Percentiles rank a stretch among this genome's conserved stretches.
These are phyloP conservation scores for Chrysosporium queenslandicum DNA, from an alignment of 2,329 filamentous ascomycete genomes.

Conservation along the genomic window DNA sequence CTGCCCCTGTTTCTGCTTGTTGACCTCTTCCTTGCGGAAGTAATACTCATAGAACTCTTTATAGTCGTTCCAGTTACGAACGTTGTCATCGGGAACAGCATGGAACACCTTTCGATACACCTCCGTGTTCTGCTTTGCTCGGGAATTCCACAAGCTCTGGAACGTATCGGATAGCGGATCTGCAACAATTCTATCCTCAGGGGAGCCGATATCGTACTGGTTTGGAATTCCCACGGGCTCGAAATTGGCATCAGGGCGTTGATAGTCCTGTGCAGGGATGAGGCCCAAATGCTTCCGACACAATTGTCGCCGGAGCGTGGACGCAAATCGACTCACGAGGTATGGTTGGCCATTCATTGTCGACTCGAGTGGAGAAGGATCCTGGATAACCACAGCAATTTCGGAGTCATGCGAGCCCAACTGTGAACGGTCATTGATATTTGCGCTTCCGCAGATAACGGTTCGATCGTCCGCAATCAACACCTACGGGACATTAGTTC, in stretches of 20 bases:
- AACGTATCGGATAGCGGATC: conserved; percentile 51
- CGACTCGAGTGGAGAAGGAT: conserved; percentile 58
- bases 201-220: conserved; percentile 43
- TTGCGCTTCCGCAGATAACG: conserved; percentile 70
- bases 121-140: conserved; percentile 50
- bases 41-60: conserved; percentile 54
- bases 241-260: conserved; percentile 49
- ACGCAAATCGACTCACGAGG: conserved; percentile 63
- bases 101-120: conserved; percentile 54
- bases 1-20: conserved; percentile 33
- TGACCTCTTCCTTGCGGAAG: conserved; percentile 42
- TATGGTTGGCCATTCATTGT: conserved; percentile 64
- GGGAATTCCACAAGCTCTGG: conserved; percentile 48
- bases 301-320: conserved; percentile 70
- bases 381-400: conserved; percentile 81
- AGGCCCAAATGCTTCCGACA: conserved; percentile 88
- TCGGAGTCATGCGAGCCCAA: conserved; percentile 77
- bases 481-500: conserved; percentile 39
- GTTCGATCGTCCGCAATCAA: conserved; percentile 69
- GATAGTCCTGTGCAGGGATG: conserved; percentile 60
- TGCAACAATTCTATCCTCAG: conserved; percentile 43
- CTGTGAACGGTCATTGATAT: conserved; percentile 64
- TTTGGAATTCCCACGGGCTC: conserved; percentile 49
- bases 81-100: conserved; percentile 49
- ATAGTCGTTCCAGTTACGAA: conserved; percentile 52